These are phyloP conservation scores for Penicillium crystallinum DNA, from an alignment of 495 filamentous ascomycete genomes.

Conservation along the genomic window DNA sequence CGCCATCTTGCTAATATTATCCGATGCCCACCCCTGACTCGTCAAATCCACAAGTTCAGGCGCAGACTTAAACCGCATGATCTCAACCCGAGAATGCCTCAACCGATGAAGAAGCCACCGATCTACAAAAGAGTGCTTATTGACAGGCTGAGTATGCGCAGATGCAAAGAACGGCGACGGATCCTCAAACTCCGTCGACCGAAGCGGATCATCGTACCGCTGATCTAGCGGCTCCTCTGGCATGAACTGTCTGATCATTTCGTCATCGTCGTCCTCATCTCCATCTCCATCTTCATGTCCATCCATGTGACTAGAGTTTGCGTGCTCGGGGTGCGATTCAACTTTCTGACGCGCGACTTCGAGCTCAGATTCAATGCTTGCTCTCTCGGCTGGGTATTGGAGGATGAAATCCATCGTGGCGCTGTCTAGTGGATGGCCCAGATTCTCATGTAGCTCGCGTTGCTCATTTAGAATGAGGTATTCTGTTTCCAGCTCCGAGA, in stretches of 20 bases:
- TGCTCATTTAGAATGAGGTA: slow-evolving; percentile 18
- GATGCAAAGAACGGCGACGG: slow-evolving; percentile 14
- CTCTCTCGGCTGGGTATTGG: slow-evolving; percentile 15
- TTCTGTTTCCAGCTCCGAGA: slow-evolving; percentile 22
- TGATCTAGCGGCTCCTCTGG: not conserved
- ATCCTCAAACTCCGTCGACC: slow-evolving; percentile 10
- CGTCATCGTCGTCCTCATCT: not conserved
- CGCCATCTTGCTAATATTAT: slow-evolving; percentile 23
- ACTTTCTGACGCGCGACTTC: slow-evolving; percentile 8
- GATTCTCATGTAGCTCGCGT: slow-evolving; percentile 3
- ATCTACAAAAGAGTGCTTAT: slow-evolving; percentile 20
- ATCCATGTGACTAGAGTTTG: not conserved
- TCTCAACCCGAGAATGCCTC: slow-evolving; percentile 25
- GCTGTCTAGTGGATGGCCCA: slow-evolving; percentile 20
- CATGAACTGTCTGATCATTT: not conserved
- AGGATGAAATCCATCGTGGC: slow-evolving; percentile 22
- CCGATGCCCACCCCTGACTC: slow-evolving; percentile 17
- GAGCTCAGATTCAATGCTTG: slow-evolving; percentile 15
- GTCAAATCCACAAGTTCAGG: slow-evolving; percentile 15
- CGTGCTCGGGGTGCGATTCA: slow-evolving; percentile 5
- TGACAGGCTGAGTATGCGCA: not conserved
- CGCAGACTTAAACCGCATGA: slow-evolving; percentile 20
- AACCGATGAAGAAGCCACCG: slow-evolving; percentile 32
- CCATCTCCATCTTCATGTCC: not conserved
- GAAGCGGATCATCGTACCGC: slow-evolving; percentile 9